Conservation (phyloP, 352 stramenopile genomes). For the Blastocystis hominis region DNA sequence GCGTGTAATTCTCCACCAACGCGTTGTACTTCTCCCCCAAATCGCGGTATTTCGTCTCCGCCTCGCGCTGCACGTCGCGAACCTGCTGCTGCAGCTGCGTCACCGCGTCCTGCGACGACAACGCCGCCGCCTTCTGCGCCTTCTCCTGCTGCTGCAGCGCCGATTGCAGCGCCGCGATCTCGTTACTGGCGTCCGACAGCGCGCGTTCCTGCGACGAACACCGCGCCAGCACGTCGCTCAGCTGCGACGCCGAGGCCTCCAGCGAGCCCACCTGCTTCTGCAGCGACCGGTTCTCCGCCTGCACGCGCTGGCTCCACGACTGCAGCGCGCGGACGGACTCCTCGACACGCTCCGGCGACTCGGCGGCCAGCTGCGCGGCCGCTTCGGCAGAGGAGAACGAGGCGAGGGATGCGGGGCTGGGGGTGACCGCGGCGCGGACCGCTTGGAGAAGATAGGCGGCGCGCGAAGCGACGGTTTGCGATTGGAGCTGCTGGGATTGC, state of each 20-base stretch:
- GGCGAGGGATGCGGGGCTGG: background rate
- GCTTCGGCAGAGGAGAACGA: background rate
- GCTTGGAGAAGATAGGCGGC: background rate
- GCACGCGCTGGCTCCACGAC: background rate
- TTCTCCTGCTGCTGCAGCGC: background rate
- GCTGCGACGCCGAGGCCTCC: background rate
- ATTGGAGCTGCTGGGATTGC: background rate
- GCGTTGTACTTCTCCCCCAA: conserved; percentile 3
- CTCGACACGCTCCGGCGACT: background rate
- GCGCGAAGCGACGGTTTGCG: background rate
- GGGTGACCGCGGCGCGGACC: background rate
- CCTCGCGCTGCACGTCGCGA: background rate
- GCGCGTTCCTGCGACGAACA: background rate
- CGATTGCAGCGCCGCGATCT: background rate
- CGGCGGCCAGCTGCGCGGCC: background rate
- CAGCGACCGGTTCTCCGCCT: background rate
- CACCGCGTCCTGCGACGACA: background rate
- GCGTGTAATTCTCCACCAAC: background rate
- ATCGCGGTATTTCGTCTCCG: background rate
- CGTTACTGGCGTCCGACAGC: background rate
- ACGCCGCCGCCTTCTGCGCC: background rate
- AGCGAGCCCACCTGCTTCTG: background rate
- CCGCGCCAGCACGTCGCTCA: background rate
- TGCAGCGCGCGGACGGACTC: background rate
- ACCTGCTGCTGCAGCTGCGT: background rate